phyloP scores from a whole-genome alignment of 352 stramenopile species.

The Phytopythium montanum region DNA sequence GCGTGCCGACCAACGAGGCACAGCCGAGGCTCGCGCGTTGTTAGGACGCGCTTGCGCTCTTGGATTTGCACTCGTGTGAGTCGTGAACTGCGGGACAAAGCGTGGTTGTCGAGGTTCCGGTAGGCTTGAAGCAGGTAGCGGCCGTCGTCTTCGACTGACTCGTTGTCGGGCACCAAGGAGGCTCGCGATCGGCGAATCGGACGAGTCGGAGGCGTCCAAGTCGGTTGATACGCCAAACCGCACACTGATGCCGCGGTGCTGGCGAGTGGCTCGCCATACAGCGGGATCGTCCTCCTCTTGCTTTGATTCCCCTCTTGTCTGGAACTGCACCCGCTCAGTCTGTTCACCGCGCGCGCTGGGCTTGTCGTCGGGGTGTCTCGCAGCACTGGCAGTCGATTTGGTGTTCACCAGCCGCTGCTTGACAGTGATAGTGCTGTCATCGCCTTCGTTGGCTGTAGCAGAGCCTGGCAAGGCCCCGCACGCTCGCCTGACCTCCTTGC shows the following conservation, averaged over 20 bases:
- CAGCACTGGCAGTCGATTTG: not conserved
- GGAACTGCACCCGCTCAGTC: not conserved
- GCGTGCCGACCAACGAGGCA: not conserved
- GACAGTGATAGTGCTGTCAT: no score
- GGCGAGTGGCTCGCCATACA: not conserved
- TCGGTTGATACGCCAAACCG: not conserved
- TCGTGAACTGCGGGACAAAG: not conserved
- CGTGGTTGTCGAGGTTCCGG: not conserved
- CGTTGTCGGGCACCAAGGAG: not conserved
- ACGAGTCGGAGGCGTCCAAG: constrained; percentile 1
- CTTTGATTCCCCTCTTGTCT: not conserved
- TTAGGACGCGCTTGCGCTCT: not conserved
- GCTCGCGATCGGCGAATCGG: not conserved
- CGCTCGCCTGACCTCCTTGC: no score
- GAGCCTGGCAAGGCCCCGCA: not conserved
- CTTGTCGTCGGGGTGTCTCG: not conserved
- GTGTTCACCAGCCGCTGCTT: not conserved
- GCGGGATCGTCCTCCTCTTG: not conserved
- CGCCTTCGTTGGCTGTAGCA: not conserved
- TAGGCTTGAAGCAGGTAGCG: not conserved
- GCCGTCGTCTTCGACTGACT: not conserved
- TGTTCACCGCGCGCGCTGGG: not conserved
- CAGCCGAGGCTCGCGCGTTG: not conserved
- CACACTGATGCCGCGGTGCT: not conserved
- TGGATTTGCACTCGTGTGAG: not conserved